These are phyloP conservation scores for Entonaema liquescens DNA, from an alignment of 495 filamentous ascomycete species.

Conservation along the genomic window DNA sequence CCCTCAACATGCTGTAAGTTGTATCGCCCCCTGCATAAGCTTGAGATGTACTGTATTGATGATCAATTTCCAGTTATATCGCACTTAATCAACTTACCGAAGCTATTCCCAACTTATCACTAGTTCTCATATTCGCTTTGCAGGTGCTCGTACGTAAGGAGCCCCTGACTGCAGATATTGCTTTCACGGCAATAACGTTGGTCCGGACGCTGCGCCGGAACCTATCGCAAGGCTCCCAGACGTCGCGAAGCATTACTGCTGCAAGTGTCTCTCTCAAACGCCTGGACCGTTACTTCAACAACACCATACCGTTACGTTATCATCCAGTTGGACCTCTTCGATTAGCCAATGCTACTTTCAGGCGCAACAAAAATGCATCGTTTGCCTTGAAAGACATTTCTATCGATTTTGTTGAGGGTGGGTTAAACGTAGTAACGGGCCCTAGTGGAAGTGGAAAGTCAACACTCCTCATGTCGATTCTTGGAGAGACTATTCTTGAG, in stretches of 20 bases:
- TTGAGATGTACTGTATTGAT: constrained; percentile 4
- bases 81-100: constrained; percentile 48
- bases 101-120: constrained; percentile 51
- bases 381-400: constrained; percentile 59
- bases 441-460: constrained; percentile 71
- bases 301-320: constrained; percentile 49
- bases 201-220: constrained; percentile 56
- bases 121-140: constrained; percentile 56
- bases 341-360: constrained; percentile 53
- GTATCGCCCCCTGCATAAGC: constrained; percentile 4
- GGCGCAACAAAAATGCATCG: constrained; percentile 54
- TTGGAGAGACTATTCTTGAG: constrained; percentile 66
- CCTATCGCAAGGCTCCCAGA: constrained; percentile 50
- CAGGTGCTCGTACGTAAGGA: constrained; percentile 54
- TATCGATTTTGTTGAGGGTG: constrained; percentile 59
- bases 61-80: constrained; percentile 28
- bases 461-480: constrained; percentile 66
- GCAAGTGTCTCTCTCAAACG: constrained; percentile 57
- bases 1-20: constrained; percentile 52
- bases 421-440: constrained; percentile 62
- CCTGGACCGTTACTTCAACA: constrained; percentile 56
- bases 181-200: constrained; percentile 58
- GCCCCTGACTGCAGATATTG: constrained; percentile 56
- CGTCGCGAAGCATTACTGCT: constrained; percentile 51
- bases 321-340: constrained; percentile 55